These are phyloP conservation scores for Coprinellus micaceus DNA, from an alignment of 768 basidiomycete species.

Conservation along the genomic window DNA sequence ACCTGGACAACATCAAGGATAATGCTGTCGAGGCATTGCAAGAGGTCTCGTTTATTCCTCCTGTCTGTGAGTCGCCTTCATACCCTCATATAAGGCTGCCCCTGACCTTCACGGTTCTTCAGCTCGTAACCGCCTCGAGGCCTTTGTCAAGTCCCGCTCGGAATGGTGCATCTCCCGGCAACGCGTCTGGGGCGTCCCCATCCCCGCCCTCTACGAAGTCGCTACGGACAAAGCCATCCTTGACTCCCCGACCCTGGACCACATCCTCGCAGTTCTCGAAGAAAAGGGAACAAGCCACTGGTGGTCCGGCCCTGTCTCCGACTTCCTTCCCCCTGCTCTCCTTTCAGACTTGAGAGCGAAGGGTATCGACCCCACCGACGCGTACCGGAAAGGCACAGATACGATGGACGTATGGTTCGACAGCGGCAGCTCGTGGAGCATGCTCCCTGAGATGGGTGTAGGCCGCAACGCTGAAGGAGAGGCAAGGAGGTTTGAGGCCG, in stretches of 20 bases:
- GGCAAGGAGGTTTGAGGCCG: conserved; percentile 46
- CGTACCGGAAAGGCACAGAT: conserved; percentile 80
- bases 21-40: conserved; percentile 66
- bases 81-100: neutral
- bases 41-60: conserved; percentile 72
- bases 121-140: conserved; percentile 87
- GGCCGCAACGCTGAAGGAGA: conserved; percentile 21
- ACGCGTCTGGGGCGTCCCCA: conserved; percentile 96
- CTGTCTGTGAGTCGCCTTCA: conserved; percentile 48
- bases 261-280: conserved; percentile 75
- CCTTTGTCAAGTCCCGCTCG: conserved; percentile 82
- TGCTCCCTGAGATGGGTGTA: conserved; percentile 47
- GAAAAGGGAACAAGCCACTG: conserved; percentile 76
- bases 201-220: conserved; percentile 77
- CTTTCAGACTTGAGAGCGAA: conserved; percentile 36
- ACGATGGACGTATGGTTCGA: conserved; percentile 99
- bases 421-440: conserved; percentile 91
- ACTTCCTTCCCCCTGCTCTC: conserved; percentile 71
- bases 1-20: conserved; percentile 80
- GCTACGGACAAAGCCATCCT: conserved; percentile 64
- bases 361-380: conserved; percentile 25
- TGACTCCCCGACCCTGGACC: conserved; percentile 56
- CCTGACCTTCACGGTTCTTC: neutral
- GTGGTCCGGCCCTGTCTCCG: conserved; percentile 85
- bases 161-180: conserved; percentile 99